These are phyloP conservation scores for Russula foetens DNA, from an alignment of 768 basidiomycete genomes.

Conservation along the genomic window DNA sequence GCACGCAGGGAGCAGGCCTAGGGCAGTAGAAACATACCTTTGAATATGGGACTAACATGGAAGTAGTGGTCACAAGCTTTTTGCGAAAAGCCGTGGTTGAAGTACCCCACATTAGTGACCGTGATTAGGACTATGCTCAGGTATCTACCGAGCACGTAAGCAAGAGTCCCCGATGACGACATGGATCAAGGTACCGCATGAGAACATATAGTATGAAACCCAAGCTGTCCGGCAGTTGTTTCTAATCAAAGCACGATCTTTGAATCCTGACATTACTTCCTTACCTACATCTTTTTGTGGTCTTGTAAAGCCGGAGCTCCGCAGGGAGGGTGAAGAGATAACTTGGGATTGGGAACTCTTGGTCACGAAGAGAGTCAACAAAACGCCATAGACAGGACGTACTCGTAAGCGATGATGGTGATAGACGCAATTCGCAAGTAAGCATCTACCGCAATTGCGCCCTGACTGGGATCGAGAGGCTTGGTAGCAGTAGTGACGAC, in stretches of 20 bases:
- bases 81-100: slow-evolving; percentile 41
- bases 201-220: slow-evolving; percentile 15
- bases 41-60: slow-evolving; percentile 47
- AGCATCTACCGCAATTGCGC: not conserved
- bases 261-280: not conserved
- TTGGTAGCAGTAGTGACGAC: not conserved
- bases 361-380: not conserved
- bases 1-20: not conserved
- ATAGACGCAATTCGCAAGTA: slow-evolving; percentile 15
- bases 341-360: not conserved
- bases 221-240: not conserved
- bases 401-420: slow-evolving; percentile 18
- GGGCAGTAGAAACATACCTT: slow-evolving; percentile 36
- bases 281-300: not conserved
- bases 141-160: slow-evolving; percentile 26
- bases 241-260: not conserved
- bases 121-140: slow-evolving; percentile 40
- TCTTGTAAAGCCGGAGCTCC: slow-evolving; percentile 13
- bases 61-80: slow-evolving; percentile 41
- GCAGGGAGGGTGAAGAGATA: slow-evolving; percentile 17
- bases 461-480: not conserved
- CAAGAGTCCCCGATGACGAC: not conserved
- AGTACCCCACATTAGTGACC: slow-evolving; percentile 52
- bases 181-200: slow-evolving; percentile 5
- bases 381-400: not conserved